These are phyloP conservation scores for Centella asiatica DNA, from an alignment of 129 eudicot genomes.

Conservation along the genomic window DNA sequence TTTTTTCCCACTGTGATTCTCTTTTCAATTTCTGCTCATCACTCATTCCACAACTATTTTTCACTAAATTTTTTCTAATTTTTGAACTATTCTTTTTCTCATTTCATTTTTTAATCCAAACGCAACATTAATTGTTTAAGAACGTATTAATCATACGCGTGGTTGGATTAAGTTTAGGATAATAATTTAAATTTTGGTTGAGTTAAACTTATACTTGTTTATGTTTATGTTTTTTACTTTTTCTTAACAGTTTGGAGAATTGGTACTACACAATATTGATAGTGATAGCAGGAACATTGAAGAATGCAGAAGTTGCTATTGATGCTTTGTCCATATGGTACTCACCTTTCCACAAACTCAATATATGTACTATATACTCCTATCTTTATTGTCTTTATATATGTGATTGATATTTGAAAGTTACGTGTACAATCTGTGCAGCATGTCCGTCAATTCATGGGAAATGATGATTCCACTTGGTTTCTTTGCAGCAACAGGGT, in stretches of 20 bases:
- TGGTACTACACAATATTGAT: constrained; percentile 5
- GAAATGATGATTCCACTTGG: constrained; percentile 85
- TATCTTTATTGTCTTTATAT: not conserved
- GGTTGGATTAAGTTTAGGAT: not conserved
- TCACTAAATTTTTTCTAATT: no score
- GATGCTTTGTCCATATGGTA: constrained; percentile 6
- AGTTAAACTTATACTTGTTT: not conserved
- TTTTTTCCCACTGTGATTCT: no score
- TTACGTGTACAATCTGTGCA: constrained; percentile 22
- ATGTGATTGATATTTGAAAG: not conserved
- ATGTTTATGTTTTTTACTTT: no score
- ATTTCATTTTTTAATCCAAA: no score
- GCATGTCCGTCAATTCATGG: constrained; percentile 81
- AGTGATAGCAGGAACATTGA: not conserved
- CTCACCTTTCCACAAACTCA: not conserved
- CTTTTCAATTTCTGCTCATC: no score
- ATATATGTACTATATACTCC: not conserved
- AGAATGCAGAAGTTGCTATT: not conserved
- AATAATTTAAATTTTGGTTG: not conserved
- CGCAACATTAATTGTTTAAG: no score
- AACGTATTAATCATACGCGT: no score
- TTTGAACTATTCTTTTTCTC: no score
- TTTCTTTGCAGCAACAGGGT: constrained; percentile 87
- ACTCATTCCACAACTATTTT: no score
- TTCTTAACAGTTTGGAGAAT: constrained; percentile 10